These are phyloP conservation scores for Gymnopus androsaceus DNA, from an alignment of 1,284 basidiomycete species.

Conservation along the genomic window DNA sequence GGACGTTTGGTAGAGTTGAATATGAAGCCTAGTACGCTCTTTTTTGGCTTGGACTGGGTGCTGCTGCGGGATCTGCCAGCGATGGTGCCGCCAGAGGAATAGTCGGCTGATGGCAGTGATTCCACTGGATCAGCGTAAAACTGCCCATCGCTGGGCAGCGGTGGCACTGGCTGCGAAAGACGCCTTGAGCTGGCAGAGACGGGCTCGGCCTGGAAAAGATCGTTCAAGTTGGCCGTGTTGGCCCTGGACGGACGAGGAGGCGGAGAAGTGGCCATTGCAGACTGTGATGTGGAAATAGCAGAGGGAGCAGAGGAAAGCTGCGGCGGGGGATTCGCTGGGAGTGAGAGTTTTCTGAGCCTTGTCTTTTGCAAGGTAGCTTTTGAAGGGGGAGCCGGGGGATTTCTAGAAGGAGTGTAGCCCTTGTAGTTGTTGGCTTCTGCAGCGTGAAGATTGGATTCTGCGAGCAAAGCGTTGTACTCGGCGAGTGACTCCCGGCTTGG, in stretches of 20 bases:
- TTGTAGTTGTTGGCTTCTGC: slow-evolving; percentile 49
- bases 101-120: slow-evolving; percentile 38
- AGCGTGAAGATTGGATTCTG: slow-evolving; percentile 59
- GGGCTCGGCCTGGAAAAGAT: slow-evolving; percentile 55
- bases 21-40: slow-evolving; percentile 77
- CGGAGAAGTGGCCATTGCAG: slow-evolving; percentile 43
- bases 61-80: slow-evolving; percentile 60
- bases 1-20: slow-evolving; percentile 80
- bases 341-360: slow-evolving; percentile 42
- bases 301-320: slow-evolving; percentile 53
- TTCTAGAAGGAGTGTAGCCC: slow-evolving; percentile 49
- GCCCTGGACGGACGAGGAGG: slow-evolving; percentile 78
- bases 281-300: slow-evolving; percentile 34
- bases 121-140: slow-evolving; percentile 51
- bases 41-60: slow-evolving; percentile 69
- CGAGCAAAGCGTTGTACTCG: slow-evolving; percentile 71
- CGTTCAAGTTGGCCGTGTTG: slow-evolving; percentile 77
- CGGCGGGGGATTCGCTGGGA: slow-evolving; percentile 31
- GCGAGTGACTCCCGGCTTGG: slow-evolving; percentile 64
- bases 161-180: slow-evolving; percentile 47
- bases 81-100: slow-evolving; percentile 27
- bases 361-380: slow-evolving; percentile 37
- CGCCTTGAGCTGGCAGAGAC: slow-evolving; percentile 45
- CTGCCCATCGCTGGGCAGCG: slow-evolving; percentile 34
- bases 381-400: slow-evolving; percentile 52